Percentiles rank a stretch among this genome's conserved stretches.
phyloP scores from a whole-genome alignment of 305 asterid species.

The Fraxinus baroniana region DNA sequence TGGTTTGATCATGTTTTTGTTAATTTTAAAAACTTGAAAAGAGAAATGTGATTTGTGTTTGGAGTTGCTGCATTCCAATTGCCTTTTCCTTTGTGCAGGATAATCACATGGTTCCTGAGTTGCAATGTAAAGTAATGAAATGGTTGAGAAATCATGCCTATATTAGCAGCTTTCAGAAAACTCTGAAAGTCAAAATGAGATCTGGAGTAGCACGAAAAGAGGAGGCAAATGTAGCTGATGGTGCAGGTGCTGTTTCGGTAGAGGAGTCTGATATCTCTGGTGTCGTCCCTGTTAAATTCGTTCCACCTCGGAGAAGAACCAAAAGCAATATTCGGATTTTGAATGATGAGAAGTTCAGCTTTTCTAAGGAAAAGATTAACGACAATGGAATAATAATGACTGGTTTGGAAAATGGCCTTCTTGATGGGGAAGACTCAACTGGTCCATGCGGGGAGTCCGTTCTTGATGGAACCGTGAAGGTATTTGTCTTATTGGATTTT shows the following conservation, averaged over 20 bases:
- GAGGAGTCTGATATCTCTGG: slow-evolving; percentile 50
- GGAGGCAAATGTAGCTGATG: slow-evolving; percentile 49
- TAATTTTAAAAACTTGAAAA: neutral
- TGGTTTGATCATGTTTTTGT: neutral
- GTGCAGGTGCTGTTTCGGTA: slow-evolving; percentile 38
- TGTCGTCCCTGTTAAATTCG: slow-evolving; percentile 64
- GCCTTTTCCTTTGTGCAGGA: slow-evolving; percentile 51
- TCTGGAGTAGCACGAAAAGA: slow-evolving; percentile 35
- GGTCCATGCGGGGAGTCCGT: slow-evolving; percentile 33
- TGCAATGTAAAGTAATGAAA: slow-evolving; percentile 55
- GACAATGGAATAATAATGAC: slow-evolving; percentile 29
- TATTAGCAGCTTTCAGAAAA: slow-evolving; percentile 49
- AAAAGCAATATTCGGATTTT: slow-evolving; percentile 54
- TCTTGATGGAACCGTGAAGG: slow-evolving; percentile 50
- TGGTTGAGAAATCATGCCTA: slow-evolving; percentile 80
- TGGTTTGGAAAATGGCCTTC: slow-evolving; percentile 33
- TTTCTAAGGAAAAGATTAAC: slow-evolving; percentile 34
- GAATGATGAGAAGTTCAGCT: slow-evolving; percentile 39
- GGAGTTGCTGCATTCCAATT: neutral
- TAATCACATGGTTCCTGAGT: slow-evolving; percentile 50
- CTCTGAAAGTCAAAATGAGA: slow-evolving; percentile 49
- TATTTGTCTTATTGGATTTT: slow-evolving; percentile 23
- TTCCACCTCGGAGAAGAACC: slow-evolving; percentile 79
- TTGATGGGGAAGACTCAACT: slow-evolving; percentile 46
- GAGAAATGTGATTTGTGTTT: neutral